phyloP scores from a whole-genome alignment of 345 rosid species.

The Clarkia xantiana region DNA sequence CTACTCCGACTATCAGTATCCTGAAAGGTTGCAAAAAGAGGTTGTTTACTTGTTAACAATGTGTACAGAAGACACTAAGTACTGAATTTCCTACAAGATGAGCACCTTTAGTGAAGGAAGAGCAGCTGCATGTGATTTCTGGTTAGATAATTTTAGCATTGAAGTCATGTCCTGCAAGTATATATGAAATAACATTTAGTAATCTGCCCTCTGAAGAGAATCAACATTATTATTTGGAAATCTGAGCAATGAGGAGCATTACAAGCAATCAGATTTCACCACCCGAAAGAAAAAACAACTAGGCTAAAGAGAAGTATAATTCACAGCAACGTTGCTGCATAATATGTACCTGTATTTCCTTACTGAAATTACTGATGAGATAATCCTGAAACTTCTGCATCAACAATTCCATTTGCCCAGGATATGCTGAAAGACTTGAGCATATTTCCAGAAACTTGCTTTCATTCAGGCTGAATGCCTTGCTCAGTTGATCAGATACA shows the following conservation, averaged over 20 bases:
- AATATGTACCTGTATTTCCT: conserved; percentile 41
- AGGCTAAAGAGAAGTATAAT: neutral
- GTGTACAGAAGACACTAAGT: neutral
- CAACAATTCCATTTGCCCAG: conserved; percentile 43
- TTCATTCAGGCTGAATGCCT: conserved; percentile 17
- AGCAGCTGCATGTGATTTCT: conserved; percentile 21
- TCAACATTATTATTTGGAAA: no score
- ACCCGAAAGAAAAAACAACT: neutral
- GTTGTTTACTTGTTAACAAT: neutral
- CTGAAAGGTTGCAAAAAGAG: conserved; percentile 21
- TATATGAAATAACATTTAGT: neutral
- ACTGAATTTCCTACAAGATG: neutral
- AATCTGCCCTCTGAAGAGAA: neutral
- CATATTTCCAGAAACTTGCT: conserved; percentile 39
- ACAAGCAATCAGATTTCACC: neutral
- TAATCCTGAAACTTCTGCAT: conserved; percentile 36
- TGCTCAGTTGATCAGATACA: conserved; percentile 43
- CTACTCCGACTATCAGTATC: conserved; percentile 14
- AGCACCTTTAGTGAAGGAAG: conserved; percentile 31
- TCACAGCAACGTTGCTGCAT: neutral
- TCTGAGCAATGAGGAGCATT: no score
- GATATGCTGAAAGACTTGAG: conserved; percentile 34
- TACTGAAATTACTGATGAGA: conserved; percentile 29
- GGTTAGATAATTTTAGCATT: conserved; percentile 19
- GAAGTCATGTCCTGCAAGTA: conserved; percentile 27